Percentiles rank a stretch among this genome's conserved stretches.
These are phyloP conservation scores for Rhododendron williamsianum DNA, from an alignment of 148 eudicot species.

Conservation along the genomic window DNA sequence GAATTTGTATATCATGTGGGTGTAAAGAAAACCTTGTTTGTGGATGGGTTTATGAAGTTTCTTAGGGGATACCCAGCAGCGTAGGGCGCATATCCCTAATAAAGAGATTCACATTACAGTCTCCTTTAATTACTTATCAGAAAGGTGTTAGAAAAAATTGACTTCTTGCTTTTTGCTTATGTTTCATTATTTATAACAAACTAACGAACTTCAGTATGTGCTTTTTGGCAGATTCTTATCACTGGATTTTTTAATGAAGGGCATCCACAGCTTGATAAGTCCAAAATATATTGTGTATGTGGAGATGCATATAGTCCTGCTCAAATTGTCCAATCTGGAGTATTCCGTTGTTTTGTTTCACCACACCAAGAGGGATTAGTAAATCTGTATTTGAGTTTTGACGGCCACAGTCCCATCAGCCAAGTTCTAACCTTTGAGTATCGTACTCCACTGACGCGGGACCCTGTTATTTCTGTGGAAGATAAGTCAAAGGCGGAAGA, in stretches of 20 bases:
- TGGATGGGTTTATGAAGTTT: background rate
- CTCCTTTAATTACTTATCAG: background rate
- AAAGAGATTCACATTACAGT: background rate
- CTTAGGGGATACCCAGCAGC: background rate
- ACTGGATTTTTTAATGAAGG: conserved; percentile 66
- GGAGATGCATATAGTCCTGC: conserved; percentile 62
- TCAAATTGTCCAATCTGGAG: conserved; percentile 69
- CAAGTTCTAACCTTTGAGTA: conserved; percentile 67
- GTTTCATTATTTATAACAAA: background rate
- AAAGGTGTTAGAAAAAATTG: background rate
- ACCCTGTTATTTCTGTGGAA: conserved; percentile 18
- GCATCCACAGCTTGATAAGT: conserved; percentile 38
- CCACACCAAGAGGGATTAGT: conserved; percentile 63
- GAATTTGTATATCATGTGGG: background rate
- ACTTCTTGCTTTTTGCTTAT: background rate
- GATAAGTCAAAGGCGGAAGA: conserved; percentile 47
- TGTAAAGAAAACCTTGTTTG: background rate
- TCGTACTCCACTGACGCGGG: conserved; percentile 35
- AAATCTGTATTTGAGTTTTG: conserved; percentile 69
- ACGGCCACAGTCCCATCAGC: conserved; percentile 66
- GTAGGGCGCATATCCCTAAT: background rate
- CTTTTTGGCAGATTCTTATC: conserved; percentile 64
- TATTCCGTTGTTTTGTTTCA: conserved; percentile 70
- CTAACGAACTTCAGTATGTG: background rate
- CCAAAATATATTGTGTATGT: conserved; percentile 55